Evolutionary conservation across 2,329 filamentous ascomycete species (phyloP).

Genomic region (Alternaria sp.): DNA sequence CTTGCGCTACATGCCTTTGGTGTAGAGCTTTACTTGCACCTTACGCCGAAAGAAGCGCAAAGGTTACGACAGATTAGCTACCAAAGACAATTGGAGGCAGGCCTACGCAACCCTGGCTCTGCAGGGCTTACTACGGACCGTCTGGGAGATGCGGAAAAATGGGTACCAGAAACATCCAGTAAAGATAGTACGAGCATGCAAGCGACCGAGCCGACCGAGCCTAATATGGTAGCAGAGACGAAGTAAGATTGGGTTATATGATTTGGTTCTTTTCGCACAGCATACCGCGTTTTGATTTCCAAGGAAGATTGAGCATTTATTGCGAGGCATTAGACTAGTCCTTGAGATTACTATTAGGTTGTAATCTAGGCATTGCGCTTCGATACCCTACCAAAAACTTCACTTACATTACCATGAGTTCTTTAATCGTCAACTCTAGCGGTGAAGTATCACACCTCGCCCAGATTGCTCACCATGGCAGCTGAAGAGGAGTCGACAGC

Average conservation of each 20-base stretch:
- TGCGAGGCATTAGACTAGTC: not conserved
- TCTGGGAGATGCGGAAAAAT: constrained; percentile 41
- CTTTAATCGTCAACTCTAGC: not conserved
- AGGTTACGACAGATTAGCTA: constrained; percentile 66
- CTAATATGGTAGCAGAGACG: not conserved
- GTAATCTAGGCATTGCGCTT: not conserved
- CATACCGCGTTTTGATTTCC: not conserved
- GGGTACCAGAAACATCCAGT: constrained; percentile 19
- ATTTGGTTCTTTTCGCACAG: not conserved
- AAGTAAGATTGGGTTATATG: not conserved
- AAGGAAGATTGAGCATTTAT: not conserved
- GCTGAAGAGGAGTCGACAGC: constrained; percentile 69
- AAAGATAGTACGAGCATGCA: constrained; percentile 11
- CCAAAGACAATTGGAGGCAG: constrained; percentile 64
- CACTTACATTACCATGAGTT: not conserved
- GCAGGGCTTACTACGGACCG: constrained; percentile 39
- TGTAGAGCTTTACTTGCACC: constrained; percentile 52
- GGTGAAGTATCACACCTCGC: not conserved
- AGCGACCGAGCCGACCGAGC: not conserved
- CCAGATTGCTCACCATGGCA: constrained; percentile 67
- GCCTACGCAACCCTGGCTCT: constrained; percentile 57
- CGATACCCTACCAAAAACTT: not conserved
- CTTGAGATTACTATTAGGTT: not conserved
- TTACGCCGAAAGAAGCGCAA: constrained; percentile 63
- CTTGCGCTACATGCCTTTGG: constrained; percentile 59